Base-by-base conservation (phyloP, 2,329 filamentous ascomycete species). In the Colletotrichum sp. region DNA sequence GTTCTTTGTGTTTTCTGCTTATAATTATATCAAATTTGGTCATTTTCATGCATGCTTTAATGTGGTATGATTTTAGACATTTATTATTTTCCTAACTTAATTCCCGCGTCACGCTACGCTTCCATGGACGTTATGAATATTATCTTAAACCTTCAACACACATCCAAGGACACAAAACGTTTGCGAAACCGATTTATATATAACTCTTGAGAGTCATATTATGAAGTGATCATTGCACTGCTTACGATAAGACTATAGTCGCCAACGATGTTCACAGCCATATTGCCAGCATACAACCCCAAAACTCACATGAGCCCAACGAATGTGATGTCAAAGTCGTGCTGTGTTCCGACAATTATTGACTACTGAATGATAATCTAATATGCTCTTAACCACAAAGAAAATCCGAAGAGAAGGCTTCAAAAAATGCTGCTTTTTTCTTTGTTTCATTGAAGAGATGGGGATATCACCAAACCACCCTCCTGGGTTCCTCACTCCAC, bases 171-270 rank as follows among this genome's bases (percentile, higher is more conserved):
- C 4, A 9, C 16, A 16, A 18, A 4, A 16, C 36, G 36, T 2
- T 38, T 18, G 16, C 9, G 16, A 38, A 38, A n/a, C 5, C 5
- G 9, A 2, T 2, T 10, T 12, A 0, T 3, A n/a, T 1, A n/a
- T n/a, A 1, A 2, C 3, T 3, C 2, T 43, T 5, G 5, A 43
- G 18, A 2, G 1, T 3, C 0, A 43, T 6, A 43, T 3, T 9
- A 43, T 48, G n/a, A 1, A 48, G 3, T 7, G 3, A 21, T 48
- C 0, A n/a, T 48, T 48, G 10, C n/a, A 48, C 10, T 48, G 10
- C n/a, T 13, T 48, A 10, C 0, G 5, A 48, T 12, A 21, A 13
- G 5, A 48, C 9, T 1, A 7, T 4, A 0, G 5, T 3, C 9
- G n/a, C 43, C n/a, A 48, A 5, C 38, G 3, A n/a, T 10, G 3